Conservation (phyloP, 179 eudicot genomes). For the Beta macrorhiza region DNA sequence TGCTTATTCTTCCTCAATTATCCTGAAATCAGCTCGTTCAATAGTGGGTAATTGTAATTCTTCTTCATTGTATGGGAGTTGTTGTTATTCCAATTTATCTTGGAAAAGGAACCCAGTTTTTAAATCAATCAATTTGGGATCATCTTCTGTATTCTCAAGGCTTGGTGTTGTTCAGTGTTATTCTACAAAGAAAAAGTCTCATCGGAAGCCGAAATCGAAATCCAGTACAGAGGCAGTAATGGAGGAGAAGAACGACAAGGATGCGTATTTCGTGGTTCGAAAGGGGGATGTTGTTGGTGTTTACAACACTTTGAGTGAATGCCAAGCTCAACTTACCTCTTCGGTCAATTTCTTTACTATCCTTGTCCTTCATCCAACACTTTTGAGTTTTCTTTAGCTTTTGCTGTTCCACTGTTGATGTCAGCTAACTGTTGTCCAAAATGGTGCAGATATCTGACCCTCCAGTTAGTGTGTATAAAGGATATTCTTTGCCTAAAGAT, state of each 20-base stretch:
- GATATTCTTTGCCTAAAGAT: conserved; percentile 61
- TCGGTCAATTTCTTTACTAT: conserved; percentile 46
- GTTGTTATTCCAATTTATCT: conserved; percentile 22
- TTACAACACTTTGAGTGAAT: conserved; percentile 72
- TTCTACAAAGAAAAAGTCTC: conserved; percentile 42
- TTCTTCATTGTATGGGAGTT: conserved; percentile 25
- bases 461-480: conserved; percentile 93
- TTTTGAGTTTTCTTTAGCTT: neutral
- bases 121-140: conserved; percentile 29
- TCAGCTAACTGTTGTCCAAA: neutral
- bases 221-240: conserved; percentile 21
- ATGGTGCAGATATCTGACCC: conserved; percentile 65
- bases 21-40: conserved; percentile 33
- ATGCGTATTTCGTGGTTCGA: conserved; percentile 68
- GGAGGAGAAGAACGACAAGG: conserved; percentile 56
- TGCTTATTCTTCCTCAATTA: conserved; percentile 22
- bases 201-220: conserved; percentile 31
- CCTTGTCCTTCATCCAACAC: neutral
- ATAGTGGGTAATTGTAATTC: neutral
- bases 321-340: conserved; percentile 83
- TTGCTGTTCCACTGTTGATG: neutral
- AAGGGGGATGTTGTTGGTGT: conserved; percentile 90
- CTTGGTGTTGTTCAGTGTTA: conserved; percentile 41
- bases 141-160: conserved; percentile 32
- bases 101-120: conserved; percentile 35